Percentiles rank a stretch among this genome's conserved stretches.
These are phyloP conservation scores for Cryptosporidium meleagridis DNA, from an alignment of 169 alveolate genomes.

Conservation along the genomic window DNA sequence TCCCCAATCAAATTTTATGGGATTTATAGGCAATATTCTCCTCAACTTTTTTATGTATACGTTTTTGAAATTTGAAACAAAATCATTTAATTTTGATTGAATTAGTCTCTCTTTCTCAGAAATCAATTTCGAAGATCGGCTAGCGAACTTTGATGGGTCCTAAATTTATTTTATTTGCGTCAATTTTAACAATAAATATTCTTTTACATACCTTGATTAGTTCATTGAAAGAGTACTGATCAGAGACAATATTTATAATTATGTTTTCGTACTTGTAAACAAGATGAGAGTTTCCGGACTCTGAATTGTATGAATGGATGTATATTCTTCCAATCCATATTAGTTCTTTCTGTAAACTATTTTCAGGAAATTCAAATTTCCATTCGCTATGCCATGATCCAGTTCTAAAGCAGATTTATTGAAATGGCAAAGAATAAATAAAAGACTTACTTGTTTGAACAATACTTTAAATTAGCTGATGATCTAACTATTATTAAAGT, in stretches of 20 bases:
- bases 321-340: conserved; percentile 28
- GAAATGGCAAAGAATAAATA: neutral
- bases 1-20: conserved; percentile 51
- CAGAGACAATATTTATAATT: conserved; percentile 6
- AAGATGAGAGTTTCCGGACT: conserved; percentile 60
- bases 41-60: conserved; percentile 21
- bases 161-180: neutral
- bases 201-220: conserved; percentile 6
- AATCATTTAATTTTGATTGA: conserved; percentile 9
- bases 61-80: neutral
- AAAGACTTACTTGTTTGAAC: conserved; percentile 49
- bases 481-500: conserved; percentile 36
- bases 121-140: conserved; percentile 3
- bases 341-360: neutral
- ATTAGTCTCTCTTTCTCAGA: conserved; percentile 13
- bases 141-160: conserved; percentile 25
- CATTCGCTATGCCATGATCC: conserved; percentile 70
- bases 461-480: conserved; percentile 22
- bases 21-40: conserved; percentile 41
- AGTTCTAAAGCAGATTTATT: conserved; percentile 13
- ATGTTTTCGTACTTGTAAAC: conserved; percentile 16
- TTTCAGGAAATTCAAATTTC: conserved; percentile 46
- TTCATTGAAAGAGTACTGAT: neutral
- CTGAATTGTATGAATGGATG: conserved; percentile 33
- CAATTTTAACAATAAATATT: neutral